Percentiles rank a stretch among this genome's conserved stretches.
phyloP scores from a whole-genome alignment of 2,329 filamentous ascomycete species.

The Fusarium torreyae region DNA sequence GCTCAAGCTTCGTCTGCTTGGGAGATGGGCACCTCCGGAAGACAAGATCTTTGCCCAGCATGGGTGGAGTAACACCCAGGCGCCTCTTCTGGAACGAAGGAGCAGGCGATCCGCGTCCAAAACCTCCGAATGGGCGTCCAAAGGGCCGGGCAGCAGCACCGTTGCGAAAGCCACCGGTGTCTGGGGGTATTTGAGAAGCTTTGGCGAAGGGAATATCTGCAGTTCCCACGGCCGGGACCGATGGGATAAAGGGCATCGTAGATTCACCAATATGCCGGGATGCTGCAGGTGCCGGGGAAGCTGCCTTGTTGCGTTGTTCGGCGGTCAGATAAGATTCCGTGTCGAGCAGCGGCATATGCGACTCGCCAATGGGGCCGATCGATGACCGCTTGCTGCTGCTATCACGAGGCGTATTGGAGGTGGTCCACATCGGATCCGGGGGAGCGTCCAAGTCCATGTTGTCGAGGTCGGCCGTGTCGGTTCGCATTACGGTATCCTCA shows the following conservation, averaged over 20 bases:
- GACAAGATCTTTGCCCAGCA: constrained; percentile 85
- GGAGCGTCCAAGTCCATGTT: constrained; percentile 59
- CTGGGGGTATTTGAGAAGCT: constrained; percentile 57
- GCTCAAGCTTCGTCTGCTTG: constrained; percentile 86
- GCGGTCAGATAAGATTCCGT: constrained; percentile 42
- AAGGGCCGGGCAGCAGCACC: constrained; percentile 54
- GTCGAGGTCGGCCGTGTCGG: constrained; percentile 60
- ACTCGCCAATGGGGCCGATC: constrained; percentile 49
- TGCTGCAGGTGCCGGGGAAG: constrained; percentile 38
- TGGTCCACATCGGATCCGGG: constrained; percentile 61
- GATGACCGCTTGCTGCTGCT: constrained; percentile 50
- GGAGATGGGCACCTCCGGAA: constrained; percentile 89
- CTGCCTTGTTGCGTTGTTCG: constrained; percentile 42
- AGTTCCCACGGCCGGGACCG: constrained; percentile 39
- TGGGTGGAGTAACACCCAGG: constrained; percentile 79
- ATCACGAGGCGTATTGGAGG: constrained; percentile 51
- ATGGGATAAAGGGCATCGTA: constrained; percentile 46
- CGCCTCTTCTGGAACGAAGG: constrained; percentile 63
- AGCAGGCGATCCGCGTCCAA: constrained; percentile 54
- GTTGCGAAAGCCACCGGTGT: constrained; percentile 58
- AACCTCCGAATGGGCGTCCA: constrained; percentile 62
- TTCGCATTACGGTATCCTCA: constrained; percentile 52
- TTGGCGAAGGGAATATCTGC: constrained; percentile 45
- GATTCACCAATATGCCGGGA: constrained; percentile 46
- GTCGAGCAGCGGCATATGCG: constrained; percentile 47